Conservation (phyloP, 2,329 filamentous ascomycete genomes). For the Verticillium isaacii region DNA sequence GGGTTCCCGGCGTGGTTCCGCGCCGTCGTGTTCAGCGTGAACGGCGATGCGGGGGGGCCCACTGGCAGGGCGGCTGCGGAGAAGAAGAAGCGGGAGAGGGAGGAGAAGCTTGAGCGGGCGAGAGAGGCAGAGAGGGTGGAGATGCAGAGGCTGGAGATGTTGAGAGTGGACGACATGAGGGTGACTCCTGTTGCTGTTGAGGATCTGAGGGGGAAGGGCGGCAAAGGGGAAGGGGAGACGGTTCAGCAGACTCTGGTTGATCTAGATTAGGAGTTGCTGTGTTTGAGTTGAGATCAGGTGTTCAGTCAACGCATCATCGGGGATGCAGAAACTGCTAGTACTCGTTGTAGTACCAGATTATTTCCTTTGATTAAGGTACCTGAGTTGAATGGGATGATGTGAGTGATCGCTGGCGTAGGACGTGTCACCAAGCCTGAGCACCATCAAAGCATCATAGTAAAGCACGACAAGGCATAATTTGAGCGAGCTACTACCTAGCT, state of each 20-base stretch:
- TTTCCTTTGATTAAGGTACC: no score
- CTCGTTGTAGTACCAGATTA: no score
- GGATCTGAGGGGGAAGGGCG: not conserved
- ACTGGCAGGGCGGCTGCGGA: not conserved
- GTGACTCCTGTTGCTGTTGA: not conserved
- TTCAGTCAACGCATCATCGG: no score
- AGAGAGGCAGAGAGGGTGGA: not conserved
- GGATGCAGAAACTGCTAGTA: no score
- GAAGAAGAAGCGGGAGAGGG: not conserved
- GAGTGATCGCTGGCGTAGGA: no score
- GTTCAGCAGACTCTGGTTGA: not conserved
- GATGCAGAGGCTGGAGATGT: not conserved
- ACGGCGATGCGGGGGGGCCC: not conserved
- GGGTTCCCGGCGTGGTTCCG: conserved; percentile 38
- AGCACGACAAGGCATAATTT: no score
- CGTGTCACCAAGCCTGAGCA: no score
- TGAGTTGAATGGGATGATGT: no score
- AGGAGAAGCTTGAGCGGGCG: not conserved
- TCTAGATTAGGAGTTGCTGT: no score
- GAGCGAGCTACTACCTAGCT: no score
- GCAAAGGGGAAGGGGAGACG: not conserved
- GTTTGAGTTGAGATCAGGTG: no score
- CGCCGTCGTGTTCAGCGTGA: not conserved
- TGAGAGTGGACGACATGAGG: not conserved
- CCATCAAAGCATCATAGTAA: no score